Conservation (phyloP, 2,329 filamentous ascomycete genomes). For the Aspergillus felis region DNA sequence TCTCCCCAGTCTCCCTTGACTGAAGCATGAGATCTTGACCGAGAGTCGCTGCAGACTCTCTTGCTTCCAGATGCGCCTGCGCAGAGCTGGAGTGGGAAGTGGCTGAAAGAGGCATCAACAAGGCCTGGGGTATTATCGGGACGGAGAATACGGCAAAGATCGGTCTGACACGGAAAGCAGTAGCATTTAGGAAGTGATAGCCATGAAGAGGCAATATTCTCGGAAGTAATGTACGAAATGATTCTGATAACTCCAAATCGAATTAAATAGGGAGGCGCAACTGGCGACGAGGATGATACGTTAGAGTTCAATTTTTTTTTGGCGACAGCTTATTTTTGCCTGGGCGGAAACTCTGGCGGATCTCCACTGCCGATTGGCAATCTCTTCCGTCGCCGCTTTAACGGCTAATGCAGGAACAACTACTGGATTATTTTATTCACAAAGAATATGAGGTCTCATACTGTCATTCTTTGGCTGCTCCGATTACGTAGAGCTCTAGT, state of each 20-base stretch:
- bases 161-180: background rate
- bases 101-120: conserved; percentile 21
- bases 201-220: background rate
- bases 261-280: background rate
- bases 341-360: conserved; percentile 7
- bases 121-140: background rate
- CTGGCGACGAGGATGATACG: background rate
- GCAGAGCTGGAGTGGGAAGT: conserved; percentile 21
- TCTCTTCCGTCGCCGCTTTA: background rate
- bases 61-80: conserved; percentile 21
- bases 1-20: conserved; percentile 38
- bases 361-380: conserved; percentile 8
- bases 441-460: background rate
- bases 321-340: background rate
- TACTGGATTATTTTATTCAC: background rate
- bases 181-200: background rate
- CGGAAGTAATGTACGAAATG: background rate
- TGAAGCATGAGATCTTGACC: conserved; percentile 19
- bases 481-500: background rate
- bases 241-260: background rate
- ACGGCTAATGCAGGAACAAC: background rate
- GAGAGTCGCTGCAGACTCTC: conserved; percentile 9
- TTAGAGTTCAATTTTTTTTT: background rate
- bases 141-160: background rate
- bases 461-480: background rate